These are phyloP conservation scores for Elongisporangium anandrum DNA, from an alignment of 352 stramenopile genomes.

Conservation along the genomic window DNA sequence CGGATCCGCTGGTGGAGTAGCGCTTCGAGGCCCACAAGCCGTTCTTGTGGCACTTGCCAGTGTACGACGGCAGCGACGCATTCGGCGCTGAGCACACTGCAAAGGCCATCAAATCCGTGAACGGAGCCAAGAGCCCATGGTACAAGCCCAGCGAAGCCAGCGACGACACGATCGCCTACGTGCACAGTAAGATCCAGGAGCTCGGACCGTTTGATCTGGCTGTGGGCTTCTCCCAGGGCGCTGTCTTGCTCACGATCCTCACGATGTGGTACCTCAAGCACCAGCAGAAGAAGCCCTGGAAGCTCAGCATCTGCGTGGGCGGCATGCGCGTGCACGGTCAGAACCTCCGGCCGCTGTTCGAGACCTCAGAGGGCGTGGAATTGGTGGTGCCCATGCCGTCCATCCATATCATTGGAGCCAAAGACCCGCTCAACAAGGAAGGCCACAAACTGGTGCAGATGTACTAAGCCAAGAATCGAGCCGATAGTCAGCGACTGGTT, in stretches of 20 bases:
- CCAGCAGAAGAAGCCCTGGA: conserved; percentile 39
- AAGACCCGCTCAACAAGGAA: conserved; percentile 41
- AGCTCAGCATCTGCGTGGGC: conserved; percentile 45
- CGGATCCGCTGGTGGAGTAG: conserved; percentile 31
- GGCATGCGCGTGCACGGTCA: conserved; percentile 29
- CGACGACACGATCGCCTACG: conserved; percentile 39
- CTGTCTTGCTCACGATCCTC: conserved; percentile 55
- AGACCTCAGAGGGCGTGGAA: conserved; percentile 26
- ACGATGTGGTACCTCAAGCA: conserved; percentile 53
- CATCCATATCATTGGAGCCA: conserved; percentile 51
- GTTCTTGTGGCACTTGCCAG: conserved; percentile 35
- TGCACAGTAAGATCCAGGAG: conserved; percentile 48
- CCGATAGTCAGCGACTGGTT: too few relatives aligned
- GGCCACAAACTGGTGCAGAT: conserved; percentile 34
- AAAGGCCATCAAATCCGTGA: conserved; percentile 20
- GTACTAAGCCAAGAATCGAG: conserved; percentile 40
- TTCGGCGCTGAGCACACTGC: conserved; percentile 36
- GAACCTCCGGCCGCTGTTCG: conserved; percentile 35
- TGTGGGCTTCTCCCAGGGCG: conserved; percentile 76
- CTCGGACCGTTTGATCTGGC: conserved; percentile 74
- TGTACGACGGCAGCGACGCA: conserved; percentile 62
- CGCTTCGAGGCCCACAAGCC: conserved; percentile 26
- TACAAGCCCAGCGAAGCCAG: conserved; percentile 29
- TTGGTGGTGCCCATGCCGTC: conserved; percentile 43
- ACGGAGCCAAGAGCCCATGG: conserved; percentile 14